phyloP scores from a whole-genome alignment of 2,329 filamentous ascomycete genomes.

The Didymosphaeria variabile region DNA sequence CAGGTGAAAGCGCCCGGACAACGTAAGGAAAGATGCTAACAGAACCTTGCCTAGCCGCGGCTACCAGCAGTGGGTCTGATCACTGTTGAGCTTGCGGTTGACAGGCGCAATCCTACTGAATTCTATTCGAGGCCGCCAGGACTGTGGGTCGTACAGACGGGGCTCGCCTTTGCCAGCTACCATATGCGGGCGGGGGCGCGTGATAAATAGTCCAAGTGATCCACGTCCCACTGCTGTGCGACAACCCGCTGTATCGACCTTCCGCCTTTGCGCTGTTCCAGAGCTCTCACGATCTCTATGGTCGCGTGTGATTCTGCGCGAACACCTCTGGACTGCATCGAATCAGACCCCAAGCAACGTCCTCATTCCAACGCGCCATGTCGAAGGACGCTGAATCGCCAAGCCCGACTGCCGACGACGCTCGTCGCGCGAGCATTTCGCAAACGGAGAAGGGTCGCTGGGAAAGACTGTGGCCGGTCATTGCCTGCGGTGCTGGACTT shows the following conservation, averaged over 20 bases:
- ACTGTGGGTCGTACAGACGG: conserved; percentile 5
- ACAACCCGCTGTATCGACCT: neutral
- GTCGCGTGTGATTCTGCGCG: neutral
- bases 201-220: conserved; percentile 11
- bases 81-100: neutral
- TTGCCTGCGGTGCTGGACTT: conserved; percentile 88
- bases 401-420: conserved; percentile 18
- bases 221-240: neutral
- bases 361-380: conserved; percentile 24
- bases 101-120: conserved; percentile 4
- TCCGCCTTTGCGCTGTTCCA: neutral
- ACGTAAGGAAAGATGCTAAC: conserved; percentile 1
- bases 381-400: conserved; percentile 23
- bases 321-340: neutral
- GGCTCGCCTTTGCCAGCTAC: conserved; percentile 10
- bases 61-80: conserved; percentile 3
- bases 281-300: neutral
- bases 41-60: neutral
- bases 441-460: conserved; percentile 45
- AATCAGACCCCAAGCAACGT: conserved; percentile 5
- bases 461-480: conserved; percentile 72
- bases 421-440: conserved; percentile 38
- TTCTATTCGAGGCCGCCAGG: conserved; percentile 7
- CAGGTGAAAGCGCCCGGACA: conserved; percentile 12
- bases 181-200: conserved; percentile 6